These are phyloP conservation scores for Isabelozyma gotoi DNA, from an alignment of 805 yeast genomes.

Conservation along the genomic window DNA sequence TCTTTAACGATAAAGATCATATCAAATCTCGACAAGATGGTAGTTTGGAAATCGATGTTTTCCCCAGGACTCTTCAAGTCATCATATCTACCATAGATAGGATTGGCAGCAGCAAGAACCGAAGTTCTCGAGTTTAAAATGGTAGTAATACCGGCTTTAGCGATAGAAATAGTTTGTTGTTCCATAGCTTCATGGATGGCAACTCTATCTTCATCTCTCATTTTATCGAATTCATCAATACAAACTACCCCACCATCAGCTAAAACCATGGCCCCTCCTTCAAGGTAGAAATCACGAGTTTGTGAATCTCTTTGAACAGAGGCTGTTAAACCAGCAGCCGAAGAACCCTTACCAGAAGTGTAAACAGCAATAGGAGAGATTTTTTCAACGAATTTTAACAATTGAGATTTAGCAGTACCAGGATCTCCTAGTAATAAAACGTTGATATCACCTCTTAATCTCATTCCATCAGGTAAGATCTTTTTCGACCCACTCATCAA, in stretches of 20 bases:
- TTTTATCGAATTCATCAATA: constrained; percentile 98
- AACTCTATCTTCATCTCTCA: constrained; percentile 98
- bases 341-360: constrained; percentile 98
- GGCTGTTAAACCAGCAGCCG: constrained; percentile 99
- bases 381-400: constrained; percentile 92
- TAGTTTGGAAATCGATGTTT: constrained; percentile 95
- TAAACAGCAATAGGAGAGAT: constrained; percentile 92
- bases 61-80: constrained; percentile 97
- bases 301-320: constrained; percentile 89
- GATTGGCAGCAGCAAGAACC: constrained; percentile 97
- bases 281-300: constrained; percentile 89
- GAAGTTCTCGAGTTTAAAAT: constrained; percentile 94
- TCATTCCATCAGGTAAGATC: constrained; percentile 90
- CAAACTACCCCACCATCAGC: constrained; percentile 99
- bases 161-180: constrained; percentile 97
- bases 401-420: constrained; percentile 97
- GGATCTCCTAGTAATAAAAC: constrained; percentile 95
- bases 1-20: constrained; percentile 98
- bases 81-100: constrained; percentile 94
- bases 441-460: constrained; percentile 95
- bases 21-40: constrained; percentile 95
- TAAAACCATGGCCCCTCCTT: constrained; percentile 99
- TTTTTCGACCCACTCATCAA: constrained; percentile 94
- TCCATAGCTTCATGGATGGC: constrained; percentile 99
- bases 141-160: constrained; percentile 98